A percentile compares a stretch with the other conserved stretches of the same genome.
Evolutionary conservation across 1,284 basidiomycete species (phyloP).

Genomic region (Sporisorium scitamineum): DNA sequence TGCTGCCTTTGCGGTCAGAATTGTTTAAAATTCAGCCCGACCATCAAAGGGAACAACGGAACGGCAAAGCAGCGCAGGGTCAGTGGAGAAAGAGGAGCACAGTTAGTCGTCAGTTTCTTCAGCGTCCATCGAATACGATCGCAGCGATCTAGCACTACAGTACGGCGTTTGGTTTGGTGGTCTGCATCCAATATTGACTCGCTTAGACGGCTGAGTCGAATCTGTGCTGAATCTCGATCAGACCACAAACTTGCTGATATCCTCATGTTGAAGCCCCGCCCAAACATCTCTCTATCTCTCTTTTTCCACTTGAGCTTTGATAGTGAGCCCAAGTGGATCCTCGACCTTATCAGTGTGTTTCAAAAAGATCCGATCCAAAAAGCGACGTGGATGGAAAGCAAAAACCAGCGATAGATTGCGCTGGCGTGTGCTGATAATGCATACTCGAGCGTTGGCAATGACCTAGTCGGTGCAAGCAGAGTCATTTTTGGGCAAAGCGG

Average conservation of each 20-base stretch:
- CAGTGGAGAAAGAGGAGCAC: not conserved
- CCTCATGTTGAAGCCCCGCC: not conserved
- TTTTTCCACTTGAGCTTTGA: not conserved
- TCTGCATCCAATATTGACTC: constrained; percentile 4
- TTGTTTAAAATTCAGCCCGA: not conserved
- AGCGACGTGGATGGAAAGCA: too few relatives aligned
- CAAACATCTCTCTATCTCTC: not conserved
- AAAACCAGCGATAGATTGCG: not conserved
- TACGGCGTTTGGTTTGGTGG: constrained; percentile 1
- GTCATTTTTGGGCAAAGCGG: too few relatives aligned
- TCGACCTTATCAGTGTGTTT: too few relatives aligned
- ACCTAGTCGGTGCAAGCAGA: too few relatives aligned
- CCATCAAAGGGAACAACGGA: too few relatives aligned
- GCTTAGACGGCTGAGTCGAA: not conserved
- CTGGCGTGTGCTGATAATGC: not conserved
- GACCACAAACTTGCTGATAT: not conserved
- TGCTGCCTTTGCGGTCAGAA: not conserved
- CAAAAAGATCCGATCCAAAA: too few relatives aligned
- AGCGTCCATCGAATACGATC: not conserved
- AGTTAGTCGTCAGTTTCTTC: too few relatives aligned
- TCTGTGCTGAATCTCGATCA: constrained; percentile 5
- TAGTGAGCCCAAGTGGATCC: too few relatives aligned
- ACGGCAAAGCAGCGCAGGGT: not conserved
- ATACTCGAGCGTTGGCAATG: too few relatives aligned
- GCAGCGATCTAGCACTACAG: not conserved